These are phyloP conservation scores for Boletus chippewaensis DNA, from an alignment of 1,284 basidiomycete genomes.

Conservation along the genomic window DNA sequence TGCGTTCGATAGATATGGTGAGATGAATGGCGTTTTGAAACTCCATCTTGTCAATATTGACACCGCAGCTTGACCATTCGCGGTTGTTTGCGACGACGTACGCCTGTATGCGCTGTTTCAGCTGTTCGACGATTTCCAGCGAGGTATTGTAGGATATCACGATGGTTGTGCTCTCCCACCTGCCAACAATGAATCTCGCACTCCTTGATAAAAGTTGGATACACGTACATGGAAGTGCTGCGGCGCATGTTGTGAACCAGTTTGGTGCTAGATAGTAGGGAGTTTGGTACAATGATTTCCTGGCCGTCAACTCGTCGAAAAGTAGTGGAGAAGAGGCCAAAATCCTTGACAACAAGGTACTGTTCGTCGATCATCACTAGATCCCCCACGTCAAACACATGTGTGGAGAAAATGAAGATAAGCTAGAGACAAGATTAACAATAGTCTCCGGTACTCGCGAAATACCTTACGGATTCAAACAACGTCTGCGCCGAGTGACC, in stretches of 20 bases:
- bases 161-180: conserved; percentile 73
- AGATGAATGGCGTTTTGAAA: conserved; percentile 66
- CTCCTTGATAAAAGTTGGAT: neutral
- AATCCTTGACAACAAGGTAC: conserved; percentile 51
- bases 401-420: conserved; percentile 80
- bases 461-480: conserved; percentile 62
- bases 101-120: conserved; percentile 50
- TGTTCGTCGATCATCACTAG: conserved; percentile 67
- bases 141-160: conserved; percentile 62
- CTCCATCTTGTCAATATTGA: conserved; percentile 74
- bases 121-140: conserved; percentile 61
- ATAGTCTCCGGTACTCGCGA: neutral
- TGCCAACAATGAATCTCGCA: conserved; percentile 27
- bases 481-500: conserved; percentile 77
- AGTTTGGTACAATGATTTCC: conserved; percentile 75
- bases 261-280: conserved; percentile 66
- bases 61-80: conserved; percentile 59
- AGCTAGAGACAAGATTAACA: conserved; percentile 36
- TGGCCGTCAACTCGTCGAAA: conserved; percentile 77
- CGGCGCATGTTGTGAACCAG: conserved; percentile 75
- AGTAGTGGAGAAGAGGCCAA: conserved; percentile 76
- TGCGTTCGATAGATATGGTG: conserved; percentile 71
- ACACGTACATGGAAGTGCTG: conserved; percentile 60
- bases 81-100: conserved; percentile 65
- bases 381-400: conserved; percentile 74